Evolutionary conservation across 192 early-diverging fungal genomes (phyloP), one percentile per base, ranked within the genome.

Genomic region (Coemansia biformis): DNA sequence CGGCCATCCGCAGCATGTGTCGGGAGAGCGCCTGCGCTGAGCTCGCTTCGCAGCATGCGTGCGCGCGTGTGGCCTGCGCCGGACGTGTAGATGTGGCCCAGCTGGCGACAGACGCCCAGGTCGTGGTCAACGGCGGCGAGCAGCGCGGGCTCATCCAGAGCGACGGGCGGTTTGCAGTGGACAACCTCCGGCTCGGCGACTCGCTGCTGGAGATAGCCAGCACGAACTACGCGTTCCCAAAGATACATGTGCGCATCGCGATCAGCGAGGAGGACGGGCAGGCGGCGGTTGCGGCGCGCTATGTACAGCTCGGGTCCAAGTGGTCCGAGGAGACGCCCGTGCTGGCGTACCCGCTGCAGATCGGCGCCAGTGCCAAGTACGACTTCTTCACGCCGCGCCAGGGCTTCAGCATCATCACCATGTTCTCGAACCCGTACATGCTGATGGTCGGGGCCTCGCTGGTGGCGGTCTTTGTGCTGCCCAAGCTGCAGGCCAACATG

Each of bases 361-460:
- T 78, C 15, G 38, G 38, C 24, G 69, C 76, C 5, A 33, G 45
- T 33, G 64, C 34, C 11, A 68, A 73, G 43, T 73, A 68, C 38
- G 70, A 73, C 23, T 78, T 78, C 43, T 75, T 67, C 49, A 75
- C 63, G 4, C 59, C 57, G 36, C 76, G 84, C 11, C 79, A 81
- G 53, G 75, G 75, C 22, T 81, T 86, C 68, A 80, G 80, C 48
- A 51, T 80, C 21, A 51, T 73, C 31, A 39, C 75, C 13, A 66
- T 86, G 62, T 75, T 86, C 45, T 62, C 69, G 0, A 86, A 84
- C 48, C 84, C 84, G 10, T 84, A 84, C 59, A 73, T 86, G 51
- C 51, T 86, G 43, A 84, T 86, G 82, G 76, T 79, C 40, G 79
- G 77, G 21, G 71, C 71, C 19, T 78, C 78, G 26, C 55, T 86